Base-by-base conservation (phyloP, 2,329 filamentous ascomycete genomes). In the Trichoderma koningii region DNA sequence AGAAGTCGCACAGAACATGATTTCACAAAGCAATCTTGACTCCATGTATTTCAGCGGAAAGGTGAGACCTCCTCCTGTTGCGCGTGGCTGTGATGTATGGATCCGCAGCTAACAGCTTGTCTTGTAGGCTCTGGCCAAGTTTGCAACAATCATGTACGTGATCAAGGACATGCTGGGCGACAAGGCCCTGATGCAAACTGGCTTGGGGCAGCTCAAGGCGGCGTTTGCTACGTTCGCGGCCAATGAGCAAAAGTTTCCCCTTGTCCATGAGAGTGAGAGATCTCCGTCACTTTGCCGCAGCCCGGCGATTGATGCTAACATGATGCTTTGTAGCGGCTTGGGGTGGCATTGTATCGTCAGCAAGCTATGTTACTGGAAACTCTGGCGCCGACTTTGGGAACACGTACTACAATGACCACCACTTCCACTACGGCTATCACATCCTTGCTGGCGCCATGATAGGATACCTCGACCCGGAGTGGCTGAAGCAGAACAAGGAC, bases 11-110 rank as follows among this genome's bases (percentile, higher is more conserved):
- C 89, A 95, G 76, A 84, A 93, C 73, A 91, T 97, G 76, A 76
- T 81, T n/a, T 79, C 80, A 0, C 89, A 95, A 72, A 87, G 87
- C 5, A 86, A 95, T 68, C 80, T 91, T 42, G 85, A 94, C 73
- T 96, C 92, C 44, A 93, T 97, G 87, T 98, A 98, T 77, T 97
- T 89, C 76, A 91, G 90, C 70, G 95, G 95, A 70, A 98, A 94
- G 81, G 89, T 84, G 66, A 69, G 76, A 23, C 14, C 41, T 45
- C 26, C 5, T 34, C 26, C 5, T 41, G n/a, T 26, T 23, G 26
- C 45, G 28, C n/a, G 12, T 34, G 23, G 21, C n/a, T 21, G 2
- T 21, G 5, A 5, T 7, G n/a, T 34, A 7, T 63, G 50, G n/a
- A 7, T 15, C 7, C 19, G 1, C 19, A 21, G 42, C 41, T 63